phyloP scores from a whole-genome alignment of 1,284 basidiomycete species.

The Jaminaea rosea region DNA sequence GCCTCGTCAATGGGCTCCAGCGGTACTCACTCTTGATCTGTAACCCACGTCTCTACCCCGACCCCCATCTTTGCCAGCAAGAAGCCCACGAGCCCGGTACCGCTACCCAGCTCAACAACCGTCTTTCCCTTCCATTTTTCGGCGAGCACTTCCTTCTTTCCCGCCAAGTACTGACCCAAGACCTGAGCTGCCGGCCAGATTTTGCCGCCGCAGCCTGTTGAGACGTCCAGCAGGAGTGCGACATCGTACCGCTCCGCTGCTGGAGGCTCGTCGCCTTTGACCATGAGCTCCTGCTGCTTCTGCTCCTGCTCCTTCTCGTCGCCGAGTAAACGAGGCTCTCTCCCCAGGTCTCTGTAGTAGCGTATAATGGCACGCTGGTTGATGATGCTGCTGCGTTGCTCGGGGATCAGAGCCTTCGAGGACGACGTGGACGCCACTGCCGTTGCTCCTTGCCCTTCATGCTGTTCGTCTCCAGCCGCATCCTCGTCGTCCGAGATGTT shows the following conservation, averaged over 20 bases:
- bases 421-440: too few species aligned
- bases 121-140: constrained; percentile 19
- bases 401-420: constrained; percentile 52
- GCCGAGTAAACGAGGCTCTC: constrained; percentile 8
- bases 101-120: constrained; percentile 71
- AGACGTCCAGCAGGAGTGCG: constrained; percentile 61
- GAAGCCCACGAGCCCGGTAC: constrained; percentile 81
- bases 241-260: constrained; percentile 35
- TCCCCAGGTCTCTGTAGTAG: constrained; percentile 17
- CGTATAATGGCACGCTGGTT: constrained; percentile 20
- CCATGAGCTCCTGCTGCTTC: too few species aligned
- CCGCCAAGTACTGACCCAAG: constrained; percentile 39
- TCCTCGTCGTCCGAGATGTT: neutral
- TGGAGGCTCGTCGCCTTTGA: too few species aligned
- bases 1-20: neutral
- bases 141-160: constrained; percentile 3
- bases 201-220: constrained; percentile 78
- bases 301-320: neutral
- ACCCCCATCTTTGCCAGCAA: constrained; percentile 62
- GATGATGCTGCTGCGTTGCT: constrained; percentile 55
- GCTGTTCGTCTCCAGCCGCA: too few species aligned
- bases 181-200: constrained; percentile 90
- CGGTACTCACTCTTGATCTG: constrained; percentile 70
- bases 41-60: constrained; percentile 58
- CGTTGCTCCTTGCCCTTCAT: too few species aligned